Percentiles rank a stretch among this genome's conserved stretches.
Conservation (phyloP, 805 yeast genomes). For the Blastobotrys mokoenaii region DNA sequence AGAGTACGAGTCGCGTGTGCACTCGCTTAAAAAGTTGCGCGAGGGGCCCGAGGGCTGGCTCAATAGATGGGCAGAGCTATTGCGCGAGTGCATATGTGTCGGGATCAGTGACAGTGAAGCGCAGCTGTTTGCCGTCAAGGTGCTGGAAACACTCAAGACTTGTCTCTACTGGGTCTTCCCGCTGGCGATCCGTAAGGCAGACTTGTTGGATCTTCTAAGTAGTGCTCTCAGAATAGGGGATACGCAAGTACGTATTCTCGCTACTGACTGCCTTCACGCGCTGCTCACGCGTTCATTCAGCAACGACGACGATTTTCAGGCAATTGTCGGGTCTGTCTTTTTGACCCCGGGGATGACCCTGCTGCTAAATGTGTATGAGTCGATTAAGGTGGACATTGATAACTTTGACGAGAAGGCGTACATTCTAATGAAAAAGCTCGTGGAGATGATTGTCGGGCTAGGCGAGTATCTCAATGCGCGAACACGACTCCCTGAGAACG, state of each 20-base stretch:
- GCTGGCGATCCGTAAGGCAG: conserved; percentile 55
- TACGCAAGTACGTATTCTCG: conserved; percentile 70
- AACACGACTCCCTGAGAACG: conserved; percentile 37
- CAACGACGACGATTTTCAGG: conserved; percentile 58
- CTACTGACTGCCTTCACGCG: conserved; percentile 86
- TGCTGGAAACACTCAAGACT: conserved; percentile 76
- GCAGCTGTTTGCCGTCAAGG: conserved; percentile 47
- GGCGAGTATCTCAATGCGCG: conserved; percentile 62
- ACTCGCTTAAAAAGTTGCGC: conserved; percentile 50
- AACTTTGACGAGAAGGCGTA: conserved; percentile 74
- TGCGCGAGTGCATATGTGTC: conserved; percentile 35
- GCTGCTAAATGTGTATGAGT: conserved; percentile 54
- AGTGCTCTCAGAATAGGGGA: conserved; percentile 39
- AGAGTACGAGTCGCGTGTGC: conserved; percentile 59
- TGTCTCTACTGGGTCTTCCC: conserved; percentile 90
- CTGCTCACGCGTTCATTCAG: conserved; percentile 73
- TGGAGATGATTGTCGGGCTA: conserved; percentile 83
- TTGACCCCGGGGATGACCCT: conserved; percentile 63
- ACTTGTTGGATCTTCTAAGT: conserved; percentile 57
- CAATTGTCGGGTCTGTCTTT: conserved; percentile 73
- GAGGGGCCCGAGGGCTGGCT: conserved; percentile 83
- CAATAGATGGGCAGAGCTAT: conserved; percentile 51
- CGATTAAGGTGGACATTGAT: conserved; percentile 43
- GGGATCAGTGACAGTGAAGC: conserved; percentile 29
- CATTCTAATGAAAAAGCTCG: conserved; percentile 77